phyloP scores from a whole-genome alignment of 148 eudicot species.

The Rheum nobile region DNA sequence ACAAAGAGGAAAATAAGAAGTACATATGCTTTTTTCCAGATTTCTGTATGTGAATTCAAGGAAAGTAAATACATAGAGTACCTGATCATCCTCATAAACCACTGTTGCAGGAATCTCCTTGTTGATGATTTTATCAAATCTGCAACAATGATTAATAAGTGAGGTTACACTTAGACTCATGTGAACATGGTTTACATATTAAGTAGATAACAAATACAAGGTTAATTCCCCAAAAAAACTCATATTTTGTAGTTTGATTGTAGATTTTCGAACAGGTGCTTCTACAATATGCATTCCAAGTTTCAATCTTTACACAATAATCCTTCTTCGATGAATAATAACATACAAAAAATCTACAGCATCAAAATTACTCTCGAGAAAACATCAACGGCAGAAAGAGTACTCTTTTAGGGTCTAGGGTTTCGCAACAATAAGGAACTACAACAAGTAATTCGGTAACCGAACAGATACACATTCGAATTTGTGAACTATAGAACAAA shows the following conservation, averaged over 20 bases:
- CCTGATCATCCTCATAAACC: constrained; percentile 85
- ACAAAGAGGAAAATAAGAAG: background rate
- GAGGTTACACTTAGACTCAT: background rate
- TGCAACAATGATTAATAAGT: constrained; percentile 20
- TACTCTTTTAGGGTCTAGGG: no score
- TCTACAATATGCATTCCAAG: background rate
- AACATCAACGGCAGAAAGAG: no score
- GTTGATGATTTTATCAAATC: constrained; percentile 92
- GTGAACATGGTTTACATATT: background rate
- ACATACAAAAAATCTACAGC: no score
- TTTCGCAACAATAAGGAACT: no score
- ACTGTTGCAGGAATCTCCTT: constrained; percentile 84
- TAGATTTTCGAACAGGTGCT: background rate
- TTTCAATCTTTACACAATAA: background rate
- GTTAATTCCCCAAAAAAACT: background rate
- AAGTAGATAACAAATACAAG: background rate
- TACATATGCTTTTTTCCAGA: background rate
- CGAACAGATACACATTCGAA: no score
- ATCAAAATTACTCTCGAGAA: no score
- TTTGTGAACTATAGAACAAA: no score
- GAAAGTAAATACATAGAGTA: constrained; percentile 8
- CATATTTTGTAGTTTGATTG: background rate
- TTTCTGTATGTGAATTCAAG: background rate
- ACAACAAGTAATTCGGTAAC: no score
- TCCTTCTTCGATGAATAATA: no score